Evolutionary conservation across 176 grass and related monocot genomes (phyloP).

Genomic region (Zea luxurians): DNA sequence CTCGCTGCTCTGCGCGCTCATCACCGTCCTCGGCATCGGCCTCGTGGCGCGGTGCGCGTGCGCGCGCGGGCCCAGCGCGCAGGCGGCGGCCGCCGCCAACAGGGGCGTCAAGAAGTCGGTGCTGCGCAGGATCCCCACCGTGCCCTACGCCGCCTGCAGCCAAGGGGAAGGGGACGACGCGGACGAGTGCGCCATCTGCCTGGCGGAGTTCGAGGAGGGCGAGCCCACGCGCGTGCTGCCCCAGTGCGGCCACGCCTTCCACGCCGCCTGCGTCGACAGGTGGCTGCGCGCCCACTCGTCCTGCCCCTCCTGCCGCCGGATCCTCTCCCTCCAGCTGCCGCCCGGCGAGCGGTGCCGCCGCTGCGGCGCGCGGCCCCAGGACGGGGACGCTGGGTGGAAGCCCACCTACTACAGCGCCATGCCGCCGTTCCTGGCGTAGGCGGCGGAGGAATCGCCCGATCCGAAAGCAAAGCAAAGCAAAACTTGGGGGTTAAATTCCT

Average conservation of each 20-base stretch:
- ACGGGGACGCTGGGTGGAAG: slow-evolving; percentile 29
- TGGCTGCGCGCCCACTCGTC: slow-evolving; percentile 68
- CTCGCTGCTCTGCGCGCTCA: slow-evolving; percentile 62
- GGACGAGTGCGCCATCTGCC: slow-evolving; percentile 71
- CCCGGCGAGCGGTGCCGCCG: slow-evolving; percentile 42
- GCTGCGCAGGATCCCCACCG: slow-evolving; percentile 60
- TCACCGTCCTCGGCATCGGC: slow-evolving; percentile 61
- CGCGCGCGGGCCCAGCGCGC: slow-evolving; percentile 2
- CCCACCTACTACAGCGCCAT: slow-evolving; percentile 28
- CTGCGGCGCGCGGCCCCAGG: slow-evolving; percentile 43
- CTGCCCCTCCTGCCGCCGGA: slow-evolving; percentile 63
- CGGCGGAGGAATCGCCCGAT: neutral
- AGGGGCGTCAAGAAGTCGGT: slow-evolving; percentile 67
- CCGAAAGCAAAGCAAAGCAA: neutral
- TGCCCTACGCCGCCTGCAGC: slow-evolving; percentile 16
- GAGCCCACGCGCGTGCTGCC: slow-evolving; percentile 66
- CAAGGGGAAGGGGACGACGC: too few relatives aligned
- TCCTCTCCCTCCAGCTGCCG: slow-evolving; percentile 48
- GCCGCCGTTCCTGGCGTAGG: slow-evolving; percentile 48
- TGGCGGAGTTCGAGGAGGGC: slow-evolving; percentile 66
- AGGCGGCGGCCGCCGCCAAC: slow-evolving; percentile 38
- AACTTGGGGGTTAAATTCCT: neutral
- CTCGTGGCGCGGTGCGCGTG: slow-evolving; percentile 59
- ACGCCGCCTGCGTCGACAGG: slow-evolving; percentile 67
- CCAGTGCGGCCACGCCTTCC: slow-evolving; percentile 64